phyloP scores from a whole-genome alignment of 208 protist genomes.

The Phytomonas serpens region DNA sequence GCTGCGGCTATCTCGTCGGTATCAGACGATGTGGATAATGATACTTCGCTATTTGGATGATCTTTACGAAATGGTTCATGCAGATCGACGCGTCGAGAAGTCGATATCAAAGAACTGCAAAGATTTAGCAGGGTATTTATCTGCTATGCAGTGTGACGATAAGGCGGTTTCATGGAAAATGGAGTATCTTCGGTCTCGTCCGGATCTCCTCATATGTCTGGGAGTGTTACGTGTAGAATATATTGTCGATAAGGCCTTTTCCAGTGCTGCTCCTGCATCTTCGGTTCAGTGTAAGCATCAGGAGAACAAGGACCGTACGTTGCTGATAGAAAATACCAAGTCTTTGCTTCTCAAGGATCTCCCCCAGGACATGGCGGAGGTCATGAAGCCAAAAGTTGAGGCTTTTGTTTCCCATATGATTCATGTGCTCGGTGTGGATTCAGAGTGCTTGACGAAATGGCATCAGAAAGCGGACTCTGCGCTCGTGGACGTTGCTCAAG shows the following conservation, averaged over 20 bases:
- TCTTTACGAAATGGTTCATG: conserved; percentile 20
- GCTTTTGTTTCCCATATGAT: conserved; percentile 18
- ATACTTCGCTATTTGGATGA: conserved; percentile 52
- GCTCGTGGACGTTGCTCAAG: conserved; percentile 43
- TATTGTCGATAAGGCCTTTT: conserved; percentile 22
- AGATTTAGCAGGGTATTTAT: neutral
- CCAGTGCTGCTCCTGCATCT: neutral
- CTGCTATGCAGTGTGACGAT: conserved; percentile 1
- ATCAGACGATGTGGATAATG: conserved; percentile 60
- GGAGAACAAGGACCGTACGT: conserved; percentile 5
- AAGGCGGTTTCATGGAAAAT: conserved; percentile 49
- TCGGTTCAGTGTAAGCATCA: neutral
- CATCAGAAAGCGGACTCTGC: neutral
- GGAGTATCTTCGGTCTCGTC: conserved; percentile 32
- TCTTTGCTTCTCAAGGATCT: conserved; percentile 16
- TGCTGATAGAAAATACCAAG: conserved; percentile 11
- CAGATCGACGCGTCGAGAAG: conserved; percentile 5
- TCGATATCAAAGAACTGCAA: neutral
- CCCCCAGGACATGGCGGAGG: neutral
- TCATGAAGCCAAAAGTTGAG: conserved; percentile 4
- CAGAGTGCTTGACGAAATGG: neutral
- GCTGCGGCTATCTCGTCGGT: conserved; percentile 50
- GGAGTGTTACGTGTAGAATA: conserved; percentile 69
- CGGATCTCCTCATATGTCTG: conserved; percentile 26
- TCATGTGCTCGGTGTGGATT: conserved; percentile 14